Evolutionary conservation across 2,329 filamentous ascomycete species (phyloP), one percentile per base, ranked within the genome.

Genomic region (Ophidiomyces ophidiicola): DNA sequence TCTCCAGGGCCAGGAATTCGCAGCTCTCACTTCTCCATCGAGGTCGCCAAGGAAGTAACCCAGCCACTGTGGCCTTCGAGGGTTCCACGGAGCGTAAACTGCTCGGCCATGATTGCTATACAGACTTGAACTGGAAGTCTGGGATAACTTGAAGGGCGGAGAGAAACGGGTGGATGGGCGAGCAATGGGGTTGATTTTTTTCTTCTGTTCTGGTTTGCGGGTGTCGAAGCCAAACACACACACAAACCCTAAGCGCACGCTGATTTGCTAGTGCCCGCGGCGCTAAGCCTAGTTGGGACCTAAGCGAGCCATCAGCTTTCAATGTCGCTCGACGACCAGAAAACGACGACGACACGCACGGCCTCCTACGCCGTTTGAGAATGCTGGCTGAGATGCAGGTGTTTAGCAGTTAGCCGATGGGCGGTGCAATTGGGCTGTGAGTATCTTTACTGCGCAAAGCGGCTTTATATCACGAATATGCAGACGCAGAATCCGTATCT

Each of bases 51-150:
- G 73, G 78, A 86, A 71, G 88, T 96, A 73, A 96, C 88, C 88
- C 88, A 96, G 78, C 88, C 88, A 76, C 82, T 90, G 80, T 96
- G 88, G 80, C 88, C 88, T 81, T 90, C 84, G 69, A 93, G 83
- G 76, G 83, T 90, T 68, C 85, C 85, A 76, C 88, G 87, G 71
- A 90, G 81, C 74, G 92, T 85, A 68, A 90, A 75, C 77, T 88
- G 82, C 77, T 90, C 83, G 75, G 82, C 80, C 83, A 90, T 90
- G 63, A 61, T 68, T 59, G 39, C 32, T 41, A 34, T 50, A 49
- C 45, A 46, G 46, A 45, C 44, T 44, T 36, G 40, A 42, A 41
- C 32, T 63, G 53, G 56, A 55, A 59, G 53, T 60, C 52, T 51
- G 50, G 54, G 54, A 53, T 57, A 58, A 53, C 21, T 18, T 33